Conservation (phyloP, 2,329 filamentous ascomycete genomes). For the Aspergillus clavatus region DNA sequence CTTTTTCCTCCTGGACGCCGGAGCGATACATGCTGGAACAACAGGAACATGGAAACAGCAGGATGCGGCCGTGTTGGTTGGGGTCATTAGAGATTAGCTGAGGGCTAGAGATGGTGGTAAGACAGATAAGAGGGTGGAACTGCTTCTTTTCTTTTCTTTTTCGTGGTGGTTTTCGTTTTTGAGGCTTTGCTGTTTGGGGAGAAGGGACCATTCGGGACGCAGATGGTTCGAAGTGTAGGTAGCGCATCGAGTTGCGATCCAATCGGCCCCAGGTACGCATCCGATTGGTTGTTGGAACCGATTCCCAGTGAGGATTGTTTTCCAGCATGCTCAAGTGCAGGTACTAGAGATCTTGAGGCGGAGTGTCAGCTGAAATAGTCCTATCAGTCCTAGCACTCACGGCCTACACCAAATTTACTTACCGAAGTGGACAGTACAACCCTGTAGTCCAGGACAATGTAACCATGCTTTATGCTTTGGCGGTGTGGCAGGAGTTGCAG, state of each 20-base stretch:
- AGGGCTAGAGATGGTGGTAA: neutral
- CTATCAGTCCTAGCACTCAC: no score
- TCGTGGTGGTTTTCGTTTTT: no score
- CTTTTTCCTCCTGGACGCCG: slow-evolving; percentile 6
- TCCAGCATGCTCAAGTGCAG: no score
- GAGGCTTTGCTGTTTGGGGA: no score
- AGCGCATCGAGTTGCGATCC: no score
- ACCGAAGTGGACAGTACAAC: neutral
- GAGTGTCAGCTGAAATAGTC: no score
- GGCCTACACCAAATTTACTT: no score
- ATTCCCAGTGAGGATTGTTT: neutral
- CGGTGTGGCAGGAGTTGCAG: slow-evolving; percentile 38
- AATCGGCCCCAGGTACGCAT: no score
- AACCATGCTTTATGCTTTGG: slow-evolving; percentile 26
- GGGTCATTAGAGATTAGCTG: neutral
- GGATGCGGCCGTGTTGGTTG: slow-evolving; percentile 6
- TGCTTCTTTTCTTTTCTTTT: neutral
- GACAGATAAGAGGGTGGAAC: no score
- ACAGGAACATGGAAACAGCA: slow-evolving; percentile 2
- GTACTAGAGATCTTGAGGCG: no score
- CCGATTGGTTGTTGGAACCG: neutral
- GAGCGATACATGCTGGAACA: slow-evolving; percentile 6
- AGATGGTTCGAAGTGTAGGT: no score
- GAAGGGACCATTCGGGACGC: no score
- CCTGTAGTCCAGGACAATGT: slow-evolving; percentile 7